Percentiles rank a stretch among this genome's conserved stretches.
These are phyloP conservation scores for Chrysochromulina parva DNA, from an alignment of 78 protist genomes.

Conservation along the genomic window DNA sequence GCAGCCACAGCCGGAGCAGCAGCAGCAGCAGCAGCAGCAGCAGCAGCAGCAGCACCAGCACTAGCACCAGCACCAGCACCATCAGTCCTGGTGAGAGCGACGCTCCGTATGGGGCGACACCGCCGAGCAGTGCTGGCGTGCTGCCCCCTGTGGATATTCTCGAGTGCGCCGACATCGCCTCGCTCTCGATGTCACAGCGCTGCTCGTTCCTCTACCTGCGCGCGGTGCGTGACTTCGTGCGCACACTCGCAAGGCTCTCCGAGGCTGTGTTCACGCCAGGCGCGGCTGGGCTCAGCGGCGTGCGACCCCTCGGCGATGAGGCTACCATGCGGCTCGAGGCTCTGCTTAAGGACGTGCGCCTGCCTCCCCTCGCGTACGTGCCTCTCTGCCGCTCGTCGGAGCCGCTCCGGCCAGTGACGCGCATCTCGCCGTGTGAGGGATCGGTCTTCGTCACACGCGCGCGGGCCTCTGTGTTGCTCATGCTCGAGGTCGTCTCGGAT, in stretches of 20 bases:
- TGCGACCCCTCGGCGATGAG: neutral
- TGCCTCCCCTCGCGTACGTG: neutral
- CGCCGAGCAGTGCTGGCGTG: too few relatives aligned
- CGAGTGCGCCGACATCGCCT: neutral
- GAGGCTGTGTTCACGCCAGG: neutral
- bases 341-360: neutral
- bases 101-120: too few relatives aligned
- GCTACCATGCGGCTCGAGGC: neutral
- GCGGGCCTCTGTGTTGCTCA: neutral
- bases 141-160: neutral
- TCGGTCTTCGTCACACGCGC: neutral
- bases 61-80: too few relatives aligned
- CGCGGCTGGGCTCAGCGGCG: neutral
- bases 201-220: neutral
- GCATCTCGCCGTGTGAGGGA: neutral
- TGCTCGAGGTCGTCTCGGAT: neutral
- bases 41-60: neutral
- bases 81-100: too few relatives aligned
- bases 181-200: constrained; percentile 6
- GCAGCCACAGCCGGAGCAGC: neutral
- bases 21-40: neutral
- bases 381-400: neutral
- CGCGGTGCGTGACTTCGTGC: constrained; percentile 20
- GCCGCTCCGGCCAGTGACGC: neutral
- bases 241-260: neutral